phyloP scores from a whole-genome alignment of 2,329 filamentous ascomycete genomes.

The Parastagonospora avenae region DNA sequence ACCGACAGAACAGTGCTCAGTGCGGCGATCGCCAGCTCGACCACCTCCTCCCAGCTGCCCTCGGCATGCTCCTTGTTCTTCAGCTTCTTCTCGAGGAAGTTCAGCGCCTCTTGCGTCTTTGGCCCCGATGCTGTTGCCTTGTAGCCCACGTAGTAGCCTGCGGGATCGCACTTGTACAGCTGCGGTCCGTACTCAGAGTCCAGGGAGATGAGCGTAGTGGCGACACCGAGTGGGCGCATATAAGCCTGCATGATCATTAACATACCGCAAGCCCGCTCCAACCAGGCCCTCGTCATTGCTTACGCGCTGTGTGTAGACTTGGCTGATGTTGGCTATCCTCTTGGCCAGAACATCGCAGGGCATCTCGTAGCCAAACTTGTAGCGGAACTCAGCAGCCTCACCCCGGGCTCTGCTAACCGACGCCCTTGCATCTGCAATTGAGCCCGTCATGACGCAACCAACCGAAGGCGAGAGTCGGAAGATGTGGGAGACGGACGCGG shows the following conservation, averaged over 20 bases:
- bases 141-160: constrained; percentile 97
- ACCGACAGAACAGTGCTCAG: constrained; percentile 96
- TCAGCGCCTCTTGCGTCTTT: constrained; percentile 98
- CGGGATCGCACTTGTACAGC: constrained; percentile 97
- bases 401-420: constrained; percentile 91
- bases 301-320: constrained; percentile 98
- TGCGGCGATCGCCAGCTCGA: constrained; percentile 93
- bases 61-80: constrained; percentile 97
- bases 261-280: constrained; percentile 2
- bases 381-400: constrained; percentile 96
- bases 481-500: constrained; percentile 94
- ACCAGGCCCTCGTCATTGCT: constrained; percentile 31
- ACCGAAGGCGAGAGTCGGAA: constrained; percentile 96
- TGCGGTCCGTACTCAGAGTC: constrained; percentile 92
- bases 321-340: constrained; percentile 97
- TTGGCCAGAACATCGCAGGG: constrained; percentile 96
- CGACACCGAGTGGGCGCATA: constrained; percentile 96
- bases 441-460: constrained; percentile 97
- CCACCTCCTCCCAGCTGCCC: constrained; percentile 94
- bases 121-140: constrained; percentile 96
- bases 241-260: constrained; percentile 69
- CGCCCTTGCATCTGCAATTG: constrained; percentile 94
- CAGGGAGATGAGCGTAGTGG: constrained; percentile 91
- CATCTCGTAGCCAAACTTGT: constrained; percentile 99
- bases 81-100: constrained; percentile 99